These are phyloP conservation scores for Populus nigra DNA, from an alignment of 345 rosid genomes.

Conservation along the genomic window DNA sequence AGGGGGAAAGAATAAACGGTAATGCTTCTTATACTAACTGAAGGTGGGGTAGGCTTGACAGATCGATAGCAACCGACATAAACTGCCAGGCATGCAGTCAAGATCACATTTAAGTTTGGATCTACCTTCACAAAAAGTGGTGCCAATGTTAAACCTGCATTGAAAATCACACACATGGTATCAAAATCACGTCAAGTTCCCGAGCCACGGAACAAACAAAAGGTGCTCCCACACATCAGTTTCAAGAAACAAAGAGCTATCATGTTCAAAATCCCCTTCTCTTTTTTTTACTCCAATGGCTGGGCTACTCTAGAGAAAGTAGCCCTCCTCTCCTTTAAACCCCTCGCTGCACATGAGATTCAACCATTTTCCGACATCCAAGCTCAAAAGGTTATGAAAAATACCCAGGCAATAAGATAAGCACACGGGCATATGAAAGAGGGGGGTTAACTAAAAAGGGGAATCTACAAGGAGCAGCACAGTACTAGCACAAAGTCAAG, in stretches of 20 bases:
- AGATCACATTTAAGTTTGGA: conserved; percentile 83
- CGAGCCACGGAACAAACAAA: not conserved
- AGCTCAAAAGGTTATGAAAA: not conserved
- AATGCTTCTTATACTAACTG: conserved; percentile 41
- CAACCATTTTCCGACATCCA: not conserved
- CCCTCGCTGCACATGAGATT: not conserved
- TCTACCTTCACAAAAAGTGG: conserved; percentile 87
- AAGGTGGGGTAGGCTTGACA: conserved; percentile 90
- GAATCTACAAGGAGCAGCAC: not conserved
- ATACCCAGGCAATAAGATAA: not conserved
- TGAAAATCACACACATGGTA: not conserved
- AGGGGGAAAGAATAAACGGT: not conserved
- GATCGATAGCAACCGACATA: conserved; percentile 97
- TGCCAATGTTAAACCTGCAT: conserved; percentile 82
- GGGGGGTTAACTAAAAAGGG: not conserved
- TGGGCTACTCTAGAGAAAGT: not conserved
- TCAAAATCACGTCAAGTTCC: not conserved
- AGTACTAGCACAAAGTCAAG: not conserved
- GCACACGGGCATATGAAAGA: not conserved
- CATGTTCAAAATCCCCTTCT: not conserved
- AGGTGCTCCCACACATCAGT: not conserved
- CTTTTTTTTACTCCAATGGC: not conserved
- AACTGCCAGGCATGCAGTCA: conserved; percentile 89
- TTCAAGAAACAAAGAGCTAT: not conserved
- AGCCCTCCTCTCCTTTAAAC: not conserved